Conservation (phyloP, 768 basidiomycete species). For the Megacollybia marginata region DNA sequence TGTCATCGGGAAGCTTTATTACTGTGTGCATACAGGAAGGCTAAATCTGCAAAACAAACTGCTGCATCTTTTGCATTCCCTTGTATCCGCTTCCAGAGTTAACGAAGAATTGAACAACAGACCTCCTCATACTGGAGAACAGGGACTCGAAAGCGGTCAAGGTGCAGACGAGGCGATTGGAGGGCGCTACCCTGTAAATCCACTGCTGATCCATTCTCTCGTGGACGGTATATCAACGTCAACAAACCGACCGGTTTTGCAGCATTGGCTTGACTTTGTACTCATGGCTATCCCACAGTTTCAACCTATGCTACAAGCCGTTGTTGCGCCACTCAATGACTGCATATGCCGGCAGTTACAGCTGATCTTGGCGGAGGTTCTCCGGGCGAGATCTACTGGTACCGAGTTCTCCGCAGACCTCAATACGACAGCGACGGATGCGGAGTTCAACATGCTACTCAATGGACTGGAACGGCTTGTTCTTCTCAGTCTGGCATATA, state of each 20-base stretch:
- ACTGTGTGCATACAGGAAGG: slow-evolving; percentile 57
- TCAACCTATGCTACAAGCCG: slow-evolving; percentile 57
- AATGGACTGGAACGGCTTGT: slow-evolving; percentile 81
- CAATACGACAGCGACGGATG: slow-evolving; percentile 55
- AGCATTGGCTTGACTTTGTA: slow-evolving; percentile 96
- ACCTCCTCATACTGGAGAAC: neutral
- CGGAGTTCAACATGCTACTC: slow-evolving; percentile 78
- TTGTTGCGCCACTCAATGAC: slow-evolving; percentile 70
- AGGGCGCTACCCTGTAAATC: slow-evolving; percentile 46
- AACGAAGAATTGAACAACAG: slow-evolving; percentile 15
- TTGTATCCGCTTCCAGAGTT: slow-evolving; percentile 60
- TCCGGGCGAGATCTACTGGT: slow-evolving; percentile 26
- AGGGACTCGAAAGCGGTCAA: slow-evolving; percentile 3
- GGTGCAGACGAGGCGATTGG: neutral
- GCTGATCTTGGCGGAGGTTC: slow-evolving; percentile 45
- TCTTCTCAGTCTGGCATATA: slow-evolving; percentile 60
- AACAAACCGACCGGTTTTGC: slow-evolving; percentile 72
- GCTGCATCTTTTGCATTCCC: slow-evolving; percentile 82
- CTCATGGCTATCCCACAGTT: slow-evolving; percentile 87
- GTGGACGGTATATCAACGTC: slow-evolving; percentile 69
- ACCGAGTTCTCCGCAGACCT: slow-evolving; percentile 32
- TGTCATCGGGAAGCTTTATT: slow-evolving; percentile 70
- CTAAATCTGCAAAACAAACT: slow-evolving; percentile 91
- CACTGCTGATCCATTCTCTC: slow-evolving; percentile 70
- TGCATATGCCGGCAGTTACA: slow-evolving; percentile 70